Evolutionary conservation across 176 grass and related monocot genomes (phyloP).

Genomic region (Echinochloa phyllopogon): DNA sequence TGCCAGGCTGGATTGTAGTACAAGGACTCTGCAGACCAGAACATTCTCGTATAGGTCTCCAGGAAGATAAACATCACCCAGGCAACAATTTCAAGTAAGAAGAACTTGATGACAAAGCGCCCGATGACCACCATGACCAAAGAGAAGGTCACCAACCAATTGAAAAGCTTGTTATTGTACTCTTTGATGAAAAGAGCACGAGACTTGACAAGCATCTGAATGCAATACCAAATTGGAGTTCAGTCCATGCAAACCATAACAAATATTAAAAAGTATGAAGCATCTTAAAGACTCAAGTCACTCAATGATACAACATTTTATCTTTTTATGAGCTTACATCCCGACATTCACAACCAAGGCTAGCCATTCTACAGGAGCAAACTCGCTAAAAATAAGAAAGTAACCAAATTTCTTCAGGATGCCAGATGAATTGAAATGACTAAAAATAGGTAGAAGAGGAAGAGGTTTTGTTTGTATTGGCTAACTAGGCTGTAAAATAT

Average conservation of each 20-base stretch:
- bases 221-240: slow-evolving; percentile 11
- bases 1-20: slow-evolving; percentile 98
- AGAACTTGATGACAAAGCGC: slow-evolving; percentile 94
- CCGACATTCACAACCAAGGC: slow-evolving; percentile 12
- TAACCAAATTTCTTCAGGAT: not conserved
- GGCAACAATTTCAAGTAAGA: slow-evolving; percentile 83
- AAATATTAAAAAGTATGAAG: not conserved
- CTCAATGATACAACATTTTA: not conserved
- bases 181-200: slow-evolving; percentile 96
- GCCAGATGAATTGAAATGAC: slow-evolving; percentile 20
- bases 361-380: not conserved
- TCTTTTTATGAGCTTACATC: not conserved
- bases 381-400: not conserved
- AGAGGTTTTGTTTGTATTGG: not conserved
- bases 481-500: not conserved
- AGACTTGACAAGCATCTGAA: slow-evolving; percentile 87
- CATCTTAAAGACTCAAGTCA: not conserved
- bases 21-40: slow-evolving; percentile 90
- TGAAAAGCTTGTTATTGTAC: slow-evolving; percentile 96
- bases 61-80: slow-evolving; percentile 99
- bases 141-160: slow-evolving; percentile 94
- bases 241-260: slow-evolving; percentile 2
- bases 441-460: slow-evolving; percentile 1
- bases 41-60: slow-evolving; percentile 95
- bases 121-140: slow-evolving; percentile 89